phyloP scores from a whole-genome alignment of 176 grass and related monocot genomes.

The Triticum aestivum region IWGSC_CS_RefSeq_v2.1 NC_057799.1:622184096-622184595 shows the following conservation, averaged over 20 bases:
- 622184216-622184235: constrained; percentile 42
- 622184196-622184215: constrained; percentile 55
- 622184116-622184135: constrained; percentile 11
- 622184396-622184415: constrained; percentile 1
- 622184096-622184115: not conserved
- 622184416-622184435: not conserved
- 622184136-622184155: constrained; percentile 27
- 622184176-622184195: constrained; percentile 28
- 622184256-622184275: constrained; percentile 2
- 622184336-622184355: no score
- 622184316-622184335: no score
- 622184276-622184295: constrained; percentile 37
- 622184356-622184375: no score
- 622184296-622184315: constrained; percentile 13
- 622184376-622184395: not conserved
- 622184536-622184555: constrained; percentile 29
- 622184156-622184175: not conserved
- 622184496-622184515: not conserved
- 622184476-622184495: not conserved
- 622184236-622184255: constrained; percentile 44
- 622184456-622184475: constrained; percentile 30
- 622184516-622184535: constrained; percentile 26
- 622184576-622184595: constrained; percentile 25
- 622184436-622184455: constrained; percentile 28
- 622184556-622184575: constrained; percentile 36